These are phyloP conservation scores for Lepraria neglecta DNA, from an alignment of 495 filamentous ascomycete genomes.

Conservation along the genomic window DNA sequence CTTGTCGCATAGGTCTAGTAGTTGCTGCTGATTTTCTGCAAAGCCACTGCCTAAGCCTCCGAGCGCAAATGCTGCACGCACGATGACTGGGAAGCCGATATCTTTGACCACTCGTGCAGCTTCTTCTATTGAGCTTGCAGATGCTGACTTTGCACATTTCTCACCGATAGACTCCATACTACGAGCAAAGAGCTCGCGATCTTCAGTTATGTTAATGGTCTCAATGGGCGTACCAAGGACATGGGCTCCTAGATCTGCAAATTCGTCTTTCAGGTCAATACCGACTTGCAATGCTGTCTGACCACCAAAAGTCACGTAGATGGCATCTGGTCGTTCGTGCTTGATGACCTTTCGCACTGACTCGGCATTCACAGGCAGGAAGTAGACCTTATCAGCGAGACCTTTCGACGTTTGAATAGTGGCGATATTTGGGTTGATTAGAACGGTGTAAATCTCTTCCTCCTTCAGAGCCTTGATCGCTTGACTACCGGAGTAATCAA, in stretches of 20 bases:
- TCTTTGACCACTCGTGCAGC: slow-evolving; percentile 74
- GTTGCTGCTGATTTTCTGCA: slow-evolving; percentile 79
- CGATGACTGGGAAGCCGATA: slow-evolving; percentile 94
- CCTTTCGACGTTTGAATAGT: slow-evolving; percentile 97
- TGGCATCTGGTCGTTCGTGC: slow-evolving; percentile 89
- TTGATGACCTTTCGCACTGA: slow-evolving; percentile 97
- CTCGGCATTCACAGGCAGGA: slow-evolving; percentile 90
- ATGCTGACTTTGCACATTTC: slow-evolving; percentile 95
- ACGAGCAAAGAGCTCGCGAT: slow-evolving; percentile 91
- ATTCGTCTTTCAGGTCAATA: slow-evolving; percentile 94
- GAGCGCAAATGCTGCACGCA: slow-evolving; percentile 91
- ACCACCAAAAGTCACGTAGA: slow-evolving; percentile 94
- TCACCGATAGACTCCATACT: slow-evolving; percentile 98
- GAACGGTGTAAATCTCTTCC: slow-evolving; percentile 87
- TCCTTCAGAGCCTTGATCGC: slow-evolving; percentile 96
- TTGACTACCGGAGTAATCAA: slow-evolving; percentile 92
- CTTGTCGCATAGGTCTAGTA: slow-evolving; percentile 87
- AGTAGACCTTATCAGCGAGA: slow-evolving; percentile 97
- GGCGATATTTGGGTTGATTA: slow-evolving; percentile 98
- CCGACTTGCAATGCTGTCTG: slow-evolving; percentile 93
- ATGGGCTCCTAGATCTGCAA: slow-evolving; percentile 80
- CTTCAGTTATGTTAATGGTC: slow-evolving; percentile 96
- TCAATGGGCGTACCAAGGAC: slow-evolving; percentile 95
- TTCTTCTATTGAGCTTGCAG: slow-evolving; percentile 80
- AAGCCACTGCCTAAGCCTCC: slow-evolving; percentile 95